Evolutionary conservation across 2,329 filamentous ascomycete species (phyloP), one percentile per base, ranked within the genome.

Genomic region (Aspergillus sp.): DNA sequence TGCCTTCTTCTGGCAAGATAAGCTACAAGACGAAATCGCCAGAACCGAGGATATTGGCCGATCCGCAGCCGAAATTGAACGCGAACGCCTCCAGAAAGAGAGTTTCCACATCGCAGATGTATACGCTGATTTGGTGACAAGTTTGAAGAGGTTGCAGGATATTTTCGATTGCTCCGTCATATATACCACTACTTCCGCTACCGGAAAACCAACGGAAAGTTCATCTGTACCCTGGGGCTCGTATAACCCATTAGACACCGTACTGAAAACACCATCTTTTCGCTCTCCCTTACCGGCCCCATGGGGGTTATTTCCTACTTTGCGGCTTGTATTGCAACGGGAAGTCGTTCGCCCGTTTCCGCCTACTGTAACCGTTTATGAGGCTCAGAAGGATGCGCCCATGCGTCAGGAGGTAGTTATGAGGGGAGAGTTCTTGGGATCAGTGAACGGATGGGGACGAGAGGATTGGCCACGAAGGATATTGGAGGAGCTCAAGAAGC

Each of bases 1-100:
- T 24, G 74, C 81, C 0, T 87, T 86, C 67, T 76, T 80, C 70
- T 84, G 81, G 80, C 78, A 80, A 62, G 76, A 82, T 52, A 75
- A 78, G 37, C 65, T 78, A 23, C 73, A 74, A 39, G 74, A 78
- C 14, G 79, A 80, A 53, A 74, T 76, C 21, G 67, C 75, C 5
- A 72, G 73, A 15, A 70, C 72, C 0, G 73, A 74, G 49, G 70
- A 76, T n/a, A 70, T 77, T 23, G 71, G 70, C 17, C 67, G 64
- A 5, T 50, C 68, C 15, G 52, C 55, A 4, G 60, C 61, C 31
- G 72, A 75, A 4, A 60, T 70, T 24, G 69, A 73, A 15, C 55
- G 57, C 11, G 62, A 69, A 15, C 70, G 70, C 0, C 52, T 64
- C n/a, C 41, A 64, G 39, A 68, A 67, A 24, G 60, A 61, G 4